These are phyloP conservation scores for Pleurotus eryngii DNA, from an alignment of 768 basidiomycete genomes.

Conservation along the genomic window DNA sequence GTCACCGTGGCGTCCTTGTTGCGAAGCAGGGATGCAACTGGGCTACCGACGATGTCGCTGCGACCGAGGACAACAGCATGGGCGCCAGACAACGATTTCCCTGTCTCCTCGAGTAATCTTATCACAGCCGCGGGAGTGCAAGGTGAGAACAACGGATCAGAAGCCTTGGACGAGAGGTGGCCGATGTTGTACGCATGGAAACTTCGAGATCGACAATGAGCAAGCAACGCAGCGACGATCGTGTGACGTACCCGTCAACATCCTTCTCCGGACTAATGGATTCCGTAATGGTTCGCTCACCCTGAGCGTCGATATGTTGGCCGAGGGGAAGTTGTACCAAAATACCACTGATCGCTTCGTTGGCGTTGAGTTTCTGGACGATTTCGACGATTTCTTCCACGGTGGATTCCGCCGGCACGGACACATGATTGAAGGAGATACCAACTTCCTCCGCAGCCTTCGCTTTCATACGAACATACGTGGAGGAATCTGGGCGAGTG, in stretches of 20 bases:
- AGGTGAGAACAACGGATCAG: slow-evolving; percentile 85
- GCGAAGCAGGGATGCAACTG: slow-evolving; percentile 87
- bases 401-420: slow-evolving; percentile 61
- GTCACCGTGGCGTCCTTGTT: slow-evolving; percentile 94
- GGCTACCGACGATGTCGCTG: slow-evolving; percentile 96
- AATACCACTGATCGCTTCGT: slow-evolving; percentile 81
- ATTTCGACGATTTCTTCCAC: slow-evolving; percentile 73
- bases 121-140: slow-evolving; percentile 96
- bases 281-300: slow-evolving; percentile 91
- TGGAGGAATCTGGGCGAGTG: slow-evolving; percentile 82
- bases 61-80: slow-evolving; percentile 92
- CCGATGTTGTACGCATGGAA: slow-evolving; percentile 99
- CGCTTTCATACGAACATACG: slow-evolving; percentile 96
- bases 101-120: slow-evolving; percentile 85
- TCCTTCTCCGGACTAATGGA: slow-evolving; percentile 93
- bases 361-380: slow-evolving; percentile 80
- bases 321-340: slow-evolving; percentile 95
- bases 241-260: slow-evolving; percentile 77
- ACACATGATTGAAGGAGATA: slow-evolving; percentile 80
- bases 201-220: slow-evolving; percentile 34
- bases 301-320: slow-evolving; percentile 74
- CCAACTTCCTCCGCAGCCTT: slow-evolving; percentile 95
- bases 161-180: slow-evolving; percentile 85
- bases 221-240: not conserved
- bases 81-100: slow-evolving; percentile 70